These are phyloP conservation scores for Pseudopithomyces maydicus DNA, from an alignment of 2,329 filamentous ascomycete species.

Conservation along the genomic window DNA sequence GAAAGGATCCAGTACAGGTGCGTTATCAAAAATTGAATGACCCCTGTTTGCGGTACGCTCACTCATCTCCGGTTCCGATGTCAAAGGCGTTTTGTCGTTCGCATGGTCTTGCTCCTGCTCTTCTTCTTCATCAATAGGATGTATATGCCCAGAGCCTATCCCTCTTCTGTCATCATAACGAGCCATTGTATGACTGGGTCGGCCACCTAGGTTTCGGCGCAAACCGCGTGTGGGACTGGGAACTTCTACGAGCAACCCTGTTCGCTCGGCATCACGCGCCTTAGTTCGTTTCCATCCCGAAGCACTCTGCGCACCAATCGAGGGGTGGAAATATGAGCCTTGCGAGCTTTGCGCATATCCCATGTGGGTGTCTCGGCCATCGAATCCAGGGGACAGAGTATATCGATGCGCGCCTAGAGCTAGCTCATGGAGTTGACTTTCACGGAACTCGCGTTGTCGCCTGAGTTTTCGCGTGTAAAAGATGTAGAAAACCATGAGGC, in stretches of 20 bases:
- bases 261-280: conserved; percentile 49
- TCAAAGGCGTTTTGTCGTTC: conserved; percentile 22
- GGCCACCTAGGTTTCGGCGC: conserved; percentile 45
- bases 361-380: conserved; percentile 47
- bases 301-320: conserved; percentile 25
- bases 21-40: conserved; percentile 33
- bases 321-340: conserved; percentile 34
- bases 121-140: conserved; percentile 69
- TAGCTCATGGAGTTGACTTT: conserved; percentile 60
- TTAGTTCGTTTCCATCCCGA: conserved; percentile 38
- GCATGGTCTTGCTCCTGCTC: conserved; percentile 49
- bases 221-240: conserved; percentile 56
- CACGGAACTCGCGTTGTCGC: conserved; percentile 51
- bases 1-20: conserved; percentile 49
- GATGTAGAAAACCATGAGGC: conserved; percentile 51
- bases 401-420: conserved; percentile 57
- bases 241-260: conserved; percentile 53
- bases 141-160: conserved; percentile 60
- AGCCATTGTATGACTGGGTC: conserved; percentile 43
- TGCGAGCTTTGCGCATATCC: conserved; percentile 34
- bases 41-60: conserved; percentile 22
- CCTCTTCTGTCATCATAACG: conserved; percentile 56
- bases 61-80: conserved; percentile 29
- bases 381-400: conserved; percentile 37
- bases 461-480: conserved; percentile 52